Percentiles rank a stretch among this genome's conserved stretches.
phyloP scores from a whole-genome alignment of 2,329 filamentous ascomycete species.

The Aspergillus sp. region DNA sequence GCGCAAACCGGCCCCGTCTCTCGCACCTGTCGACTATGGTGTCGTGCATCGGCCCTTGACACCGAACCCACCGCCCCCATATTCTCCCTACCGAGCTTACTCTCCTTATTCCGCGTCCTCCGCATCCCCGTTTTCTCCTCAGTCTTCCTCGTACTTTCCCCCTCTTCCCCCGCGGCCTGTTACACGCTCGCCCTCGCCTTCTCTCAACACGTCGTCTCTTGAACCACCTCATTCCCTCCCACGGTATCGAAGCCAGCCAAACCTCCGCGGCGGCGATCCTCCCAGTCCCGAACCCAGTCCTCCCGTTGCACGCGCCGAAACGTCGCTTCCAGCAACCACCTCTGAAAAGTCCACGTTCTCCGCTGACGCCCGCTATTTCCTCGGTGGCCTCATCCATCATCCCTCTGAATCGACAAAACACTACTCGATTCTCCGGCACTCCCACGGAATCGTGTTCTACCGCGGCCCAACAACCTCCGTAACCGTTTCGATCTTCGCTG shows the following conservation, averaged over 20 bases:
- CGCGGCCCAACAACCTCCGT: constrained; percentile 64
- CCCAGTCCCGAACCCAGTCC: background rate
- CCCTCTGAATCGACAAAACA: constrained; percentile 66
- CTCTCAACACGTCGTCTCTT: background rate
- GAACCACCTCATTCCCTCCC: constrained; percentile 4
- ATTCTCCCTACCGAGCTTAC: background rate
- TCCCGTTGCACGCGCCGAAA: constrained; percentile 8
- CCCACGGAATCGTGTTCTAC: constrained; percentile 64
- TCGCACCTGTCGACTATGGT: background rate
- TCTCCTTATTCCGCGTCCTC: background rate
- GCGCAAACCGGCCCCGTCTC: constrained; percentile 8
- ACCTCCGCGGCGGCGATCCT: background rate
- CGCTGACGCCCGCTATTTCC: constrained; percentile 62
- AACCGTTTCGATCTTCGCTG: constrained; percentile 63
- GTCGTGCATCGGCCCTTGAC: constrained; percentile 8
- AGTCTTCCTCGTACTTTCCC: background rate
- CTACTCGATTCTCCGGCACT: constrained; percentile 67
- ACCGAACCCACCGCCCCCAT: background rate
- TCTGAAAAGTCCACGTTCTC: constrained; percentile 32
- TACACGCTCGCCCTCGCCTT: background rate
- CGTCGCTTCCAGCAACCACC: constrained; percentile 2
- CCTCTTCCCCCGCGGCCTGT: background rate
- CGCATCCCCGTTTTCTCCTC: background rate
- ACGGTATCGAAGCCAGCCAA: constrained; percentile 6
- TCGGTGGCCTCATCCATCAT: constrained; percentile 63